phyloP scores from a whole-genome alignment of 1,284 basidiomycete genomes.

The Leccinum fallax region DNA sequence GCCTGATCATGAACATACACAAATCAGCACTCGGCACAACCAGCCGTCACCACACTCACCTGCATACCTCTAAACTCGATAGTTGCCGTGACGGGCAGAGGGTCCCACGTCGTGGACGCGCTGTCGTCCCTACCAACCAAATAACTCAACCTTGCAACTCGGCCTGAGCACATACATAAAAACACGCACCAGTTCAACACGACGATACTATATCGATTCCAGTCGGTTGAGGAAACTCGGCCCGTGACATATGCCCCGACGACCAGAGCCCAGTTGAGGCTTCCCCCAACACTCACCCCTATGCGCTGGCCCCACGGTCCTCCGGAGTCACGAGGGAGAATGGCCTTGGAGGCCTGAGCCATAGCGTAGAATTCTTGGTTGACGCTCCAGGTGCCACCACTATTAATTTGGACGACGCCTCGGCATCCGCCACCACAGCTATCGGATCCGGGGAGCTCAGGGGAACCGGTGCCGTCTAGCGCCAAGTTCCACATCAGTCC shows the following conservation, averaged over 20 bases:
- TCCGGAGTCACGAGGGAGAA: slow-evolving; percentile 64
- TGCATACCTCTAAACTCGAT: slow-evolving; percentile 73
- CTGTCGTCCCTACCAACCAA: slow-evolving; percentile 49
- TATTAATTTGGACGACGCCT: slow-evolving; percentile 65
- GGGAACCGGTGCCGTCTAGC: slow-evolving; percentile 60
- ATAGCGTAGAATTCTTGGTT: slow-evolving; percentile 80
- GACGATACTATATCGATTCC: slow-evolving; percentile 66
- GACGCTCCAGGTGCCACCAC: slow-evolving; percentile 57
- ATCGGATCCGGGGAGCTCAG: slow-evolving; percentile 62
- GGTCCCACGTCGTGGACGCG: slow-evolving; percentile 56
- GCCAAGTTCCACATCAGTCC: slow-evolving; percentile 78
- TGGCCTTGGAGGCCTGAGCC: slow-evolving; percentile 74
- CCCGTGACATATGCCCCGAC: slow-evolving; percentile 67
- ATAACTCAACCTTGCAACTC: neutral
- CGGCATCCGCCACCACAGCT: slow-evolving; percentile 69
- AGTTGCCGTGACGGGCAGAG: slow-evolving; percentile 59
- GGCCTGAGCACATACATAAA: slow-evolving; percentile 5
- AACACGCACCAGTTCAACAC: slow-evolving; percentile 59
- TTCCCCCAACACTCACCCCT: slow-evolving; percentile 60
- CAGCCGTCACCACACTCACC: slow-evolving; percentile 36
- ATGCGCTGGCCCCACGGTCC: slow-evolving; percentile 73
- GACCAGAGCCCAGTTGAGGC: slow-evolving; percentile 56
- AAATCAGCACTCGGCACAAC: neutral
- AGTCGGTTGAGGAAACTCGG: slow-evolving; percentile 56
- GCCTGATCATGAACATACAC: slow-evolving; percentile 28